phyloP scores from a whole-genome alignment of 1,139 yeast species.

The Williopsis jadinii region DNA sequence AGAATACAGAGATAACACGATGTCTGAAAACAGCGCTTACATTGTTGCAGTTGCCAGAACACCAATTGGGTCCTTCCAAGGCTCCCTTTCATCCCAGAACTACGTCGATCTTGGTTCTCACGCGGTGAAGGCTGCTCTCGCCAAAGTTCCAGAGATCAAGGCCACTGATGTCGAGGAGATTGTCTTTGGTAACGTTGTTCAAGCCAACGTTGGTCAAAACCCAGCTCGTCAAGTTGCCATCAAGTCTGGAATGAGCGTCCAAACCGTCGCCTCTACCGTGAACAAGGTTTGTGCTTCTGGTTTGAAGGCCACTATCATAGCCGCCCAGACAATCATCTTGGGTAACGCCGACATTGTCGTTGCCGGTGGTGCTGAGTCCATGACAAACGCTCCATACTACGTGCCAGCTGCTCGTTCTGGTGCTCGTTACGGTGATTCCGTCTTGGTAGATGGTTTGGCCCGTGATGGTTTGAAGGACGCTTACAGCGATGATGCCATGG shows the following conservation, averaged over 20 bases:
- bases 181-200: slow-evolving; percentile 86
- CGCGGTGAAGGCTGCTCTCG: slow-evolving; percentile 85
- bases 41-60: slow-evolving; percentile 91
- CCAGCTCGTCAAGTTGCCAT: slow-evolving; percentile 98
- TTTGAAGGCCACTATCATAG: slow-evolving; percentile 82
- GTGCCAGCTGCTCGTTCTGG: slow-evolving; percentile 81
- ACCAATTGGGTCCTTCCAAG: slow-evolving; percentile 92
- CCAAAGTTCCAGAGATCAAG: slow-evolving; percentile 73
- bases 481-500: slow-evolving; percentile 84
- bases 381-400: slow-evolving; percentile 95
- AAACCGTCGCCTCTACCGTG: slow-evolving; percentile 79
- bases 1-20: slow-evolving; percentile 4
- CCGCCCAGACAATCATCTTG: slow-evolving; percentile 83
- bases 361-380: slow-evolving; percentile 97
- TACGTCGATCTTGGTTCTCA: slow-evolving; percentile 86
- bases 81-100: slow-evolving; percentile 63
- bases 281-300: slow-evolving; percentile 99
- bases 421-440: slow-evolving; percentile 78
- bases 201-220: slow-evolving; percentile 93
- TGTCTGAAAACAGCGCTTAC: slow-evolving; percentile 53
- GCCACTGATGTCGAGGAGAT: slow-evolving; percentile 82
- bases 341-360: slow-evolving; percentile 90
- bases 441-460: slow-evolving; percentile 79
- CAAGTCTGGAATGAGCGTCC: slow-evolving; percentile 76
- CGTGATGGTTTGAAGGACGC: slow-evolving; percentile 92